phyloP scores from a whole-genome alignment of 106 monocot genomes.

The Ottelia alismoides region DNA sequence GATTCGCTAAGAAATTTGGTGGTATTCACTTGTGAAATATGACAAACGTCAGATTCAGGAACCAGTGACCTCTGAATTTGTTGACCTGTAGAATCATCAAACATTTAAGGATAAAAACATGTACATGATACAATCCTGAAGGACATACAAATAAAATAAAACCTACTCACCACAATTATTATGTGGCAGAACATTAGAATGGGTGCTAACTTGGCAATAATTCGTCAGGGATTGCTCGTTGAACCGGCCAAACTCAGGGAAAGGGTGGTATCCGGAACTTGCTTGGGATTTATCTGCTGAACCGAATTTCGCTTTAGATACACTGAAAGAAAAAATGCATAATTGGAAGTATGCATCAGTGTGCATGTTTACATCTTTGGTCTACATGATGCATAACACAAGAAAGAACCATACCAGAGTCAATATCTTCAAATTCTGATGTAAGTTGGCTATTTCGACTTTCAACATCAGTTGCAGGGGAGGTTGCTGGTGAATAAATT shows the following conservation, averaged over 20 bases:
- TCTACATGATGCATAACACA: conserved; percentile 14
- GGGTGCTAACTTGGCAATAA: background rate
- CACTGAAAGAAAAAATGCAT: conserved; percentile 92
- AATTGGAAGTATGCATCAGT: conserved; percentile 78
- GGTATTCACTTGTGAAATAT: conserved; percentile 19
- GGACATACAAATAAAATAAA: background rate
- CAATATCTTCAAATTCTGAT: conserved; percentile 46
- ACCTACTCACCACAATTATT: conserved; percentile 1
- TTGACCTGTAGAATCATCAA: conserved; percentile 19
- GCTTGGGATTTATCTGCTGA: conserved; percentile 93
- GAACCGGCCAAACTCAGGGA: conserved; percentile 43
- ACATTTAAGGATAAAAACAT: background rate
- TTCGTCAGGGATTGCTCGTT: conserved; percentile 8
- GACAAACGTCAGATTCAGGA: conserved; percentile 34
- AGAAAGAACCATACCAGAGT: conserved; percentile 46
- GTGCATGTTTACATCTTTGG: background rate
- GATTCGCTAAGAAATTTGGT: conserved; percentile 27
- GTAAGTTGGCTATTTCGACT: conserved; percentile 14
- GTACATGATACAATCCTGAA: background rate
- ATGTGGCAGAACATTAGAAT: conserved; percentile 5
- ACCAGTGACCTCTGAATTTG: conserved; percentile 13
- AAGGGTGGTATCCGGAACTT: conserved; percentile 94
- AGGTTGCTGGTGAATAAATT: conserved; percentile 37
- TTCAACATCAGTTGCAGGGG: conserved; percentile 21
- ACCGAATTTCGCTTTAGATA: conserved; percentile 99